Evolutionary conservation across 805 yeast species (phyloP).

Genomic region (Torulaspora gathmanii): DNA sequence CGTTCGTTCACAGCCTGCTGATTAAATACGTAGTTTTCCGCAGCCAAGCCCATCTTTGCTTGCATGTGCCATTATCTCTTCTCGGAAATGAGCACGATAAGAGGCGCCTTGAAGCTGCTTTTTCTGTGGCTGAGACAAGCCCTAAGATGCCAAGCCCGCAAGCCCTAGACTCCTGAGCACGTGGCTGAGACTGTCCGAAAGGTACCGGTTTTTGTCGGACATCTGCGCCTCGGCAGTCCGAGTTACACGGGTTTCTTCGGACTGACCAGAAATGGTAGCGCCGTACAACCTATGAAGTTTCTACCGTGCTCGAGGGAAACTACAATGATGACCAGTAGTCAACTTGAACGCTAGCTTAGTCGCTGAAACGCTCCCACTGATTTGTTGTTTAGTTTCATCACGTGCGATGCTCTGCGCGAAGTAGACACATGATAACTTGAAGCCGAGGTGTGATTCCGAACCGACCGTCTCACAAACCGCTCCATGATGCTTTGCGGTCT

Average conservation of each 20-base stretch:
- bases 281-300: too few relatives aligned
- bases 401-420: too few relatives aligned
- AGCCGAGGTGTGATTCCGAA: not conserved
- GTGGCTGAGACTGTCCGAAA: not conserved
- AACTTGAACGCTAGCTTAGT: too few relatives aligned
- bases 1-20: too few relatives aligned
- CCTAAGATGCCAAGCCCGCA: not conserved
- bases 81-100: not conserved
- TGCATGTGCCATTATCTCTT: not conserved
- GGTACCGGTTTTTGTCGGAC: not conserved
- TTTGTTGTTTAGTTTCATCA: too few relatives aligned
- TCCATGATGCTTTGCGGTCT: not conserved
- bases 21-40: not conserved
- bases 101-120: not conserved
- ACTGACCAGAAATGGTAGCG: too few relatives aligned
- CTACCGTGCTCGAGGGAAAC: too few relatives aligned
- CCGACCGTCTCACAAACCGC: not conserved
- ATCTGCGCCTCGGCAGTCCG: not conserved
- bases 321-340: too few relatives aligned
- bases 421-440: too few relatives aligned
- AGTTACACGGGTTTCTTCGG: too few relatives aligned
- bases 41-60: not conserved
- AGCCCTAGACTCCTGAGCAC: not conserved
- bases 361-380: too few relatives aligned
- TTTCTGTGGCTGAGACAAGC: conserved; percentile 8